phyloP scores from a whole-genome alignment of 208 protist genomes.

The Acanthamoeba healyi region DNA sequence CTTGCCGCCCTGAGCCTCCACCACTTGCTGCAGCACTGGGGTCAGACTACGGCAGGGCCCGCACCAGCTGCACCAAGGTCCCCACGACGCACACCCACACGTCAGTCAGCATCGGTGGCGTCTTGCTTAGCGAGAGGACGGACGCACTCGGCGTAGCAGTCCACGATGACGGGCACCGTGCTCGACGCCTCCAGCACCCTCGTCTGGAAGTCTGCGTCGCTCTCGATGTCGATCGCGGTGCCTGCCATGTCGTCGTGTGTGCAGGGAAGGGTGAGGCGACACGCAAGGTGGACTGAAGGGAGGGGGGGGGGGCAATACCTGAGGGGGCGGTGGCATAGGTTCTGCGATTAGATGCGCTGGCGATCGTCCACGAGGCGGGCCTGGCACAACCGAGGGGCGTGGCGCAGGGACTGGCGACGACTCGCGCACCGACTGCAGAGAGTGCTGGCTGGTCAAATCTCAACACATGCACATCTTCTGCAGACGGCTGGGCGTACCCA shows the following conservation, averaged over 20 bases:
- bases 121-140: background rate
- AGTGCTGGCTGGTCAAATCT: too few species aligned
- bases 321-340: background rate
- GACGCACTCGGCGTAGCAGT: conserved; percentile 73
- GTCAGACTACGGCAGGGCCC: conserved; percentile 22
- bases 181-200: conserved; percentile 50
- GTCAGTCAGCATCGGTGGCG: background rate
- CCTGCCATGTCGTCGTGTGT: background rate
- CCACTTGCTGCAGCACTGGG: background rate
- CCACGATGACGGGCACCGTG: conserved; percentile 41
- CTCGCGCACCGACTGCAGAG: background rate
- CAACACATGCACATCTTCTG: too few species aligned
- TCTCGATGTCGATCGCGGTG: background rate
- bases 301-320: background rate
- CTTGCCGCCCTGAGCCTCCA: conserved; percentile 48
- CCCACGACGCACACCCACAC: too few species aligned
- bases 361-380: background rate
- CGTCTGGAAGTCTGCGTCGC: conserved; percentile 24
- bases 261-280: too few species aligned
- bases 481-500: too few species aligned
- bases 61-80: conserved; percentile 68
- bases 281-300: too few species aligned
- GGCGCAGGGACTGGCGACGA: background rate
- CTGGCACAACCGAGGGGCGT: background rate
- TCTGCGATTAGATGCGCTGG: background rate